Evolutionary conservation across 2,329 filamentous ascomycete genomes (phyloP), one percentile per base, ranked within the genome.

Genomic region (Calonectria multiphialidica): DNA sequence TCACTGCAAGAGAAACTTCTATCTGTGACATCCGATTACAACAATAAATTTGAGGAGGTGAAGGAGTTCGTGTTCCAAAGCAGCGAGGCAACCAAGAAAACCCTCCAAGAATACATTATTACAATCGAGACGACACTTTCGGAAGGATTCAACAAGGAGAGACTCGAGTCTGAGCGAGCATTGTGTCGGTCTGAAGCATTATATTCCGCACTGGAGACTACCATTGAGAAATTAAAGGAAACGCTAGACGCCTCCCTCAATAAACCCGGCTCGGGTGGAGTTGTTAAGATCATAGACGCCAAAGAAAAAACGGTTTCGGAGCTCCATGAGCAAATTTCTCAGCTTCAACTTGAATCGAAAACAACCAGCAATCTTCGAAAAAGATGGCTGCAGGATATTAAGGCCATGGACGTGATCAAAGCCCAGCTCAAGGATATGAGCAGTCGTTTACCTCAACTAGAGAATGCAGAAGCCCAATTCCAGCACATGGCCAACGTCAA

Each of bases 331-430:
- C 77, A 76, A 45, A 65, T 83, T 35, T 30, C 50, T 13, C 66
- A 63, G 2, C 68, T 81, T 18, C 76, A 83, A 53, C 42, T 59
- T 13, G 72, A 79, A 57, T 72, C 76, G 5, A 68, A 71, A 23
- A 68, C 70, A 18, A 76, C 70, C 8, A 61, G 72, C 18, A 53
- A 74, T 21, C 73, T 83, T 18, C 76, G 73, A 8, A 67, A 76
- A 9, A 76, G 75, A 62, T 83, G 81, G 79, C 71, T 66, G 21
- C 75, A 76, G 25, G 81, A 83, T 30, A 77, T 82, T n/a, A 37
- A 76, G 49, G 70, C 74, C 7, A 76, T 83, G 7, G 77, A 79
- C 25, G 49, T 62, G 2, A 44, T 82, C 40, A 80, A 77, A 65
- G 47, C 42, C 35, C 76, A 81, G 30, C 57, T 83, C 10, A 76